These are phyloP conservation scores for Guadua angustifolia DNA, from an alignment of 176 grass and related monocot species.

Conservation along the genomic window DNA sequence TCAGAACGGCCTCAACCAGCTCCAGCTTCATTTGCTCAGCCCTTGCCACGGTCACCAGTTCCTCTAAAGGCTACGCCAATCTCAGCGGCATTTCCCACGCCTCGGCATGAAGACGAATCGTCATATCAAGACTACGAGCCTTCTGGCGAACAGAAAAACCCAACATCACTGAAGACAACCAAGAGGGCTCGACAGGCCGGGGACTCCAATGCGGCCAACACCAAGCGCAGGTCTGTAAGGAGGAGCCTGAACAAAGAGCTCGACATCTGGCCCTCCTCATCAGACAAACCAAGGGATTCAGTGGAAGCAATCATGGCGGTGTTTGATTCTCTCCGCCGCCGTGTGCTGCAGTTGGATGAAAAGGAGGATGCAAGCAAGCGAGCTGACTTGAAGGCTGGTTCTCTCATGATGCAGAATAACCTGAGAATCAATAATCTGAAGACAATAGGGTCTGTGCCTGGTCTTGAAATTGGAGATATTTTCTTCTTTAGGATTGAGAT, in stretches of 20 bases:
- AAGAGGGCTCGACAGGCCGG: constrained; percentile 12
- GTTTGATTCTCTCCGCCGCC: constrained; percentile 65
- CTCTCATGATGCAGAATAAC: constrained; percentile 56
- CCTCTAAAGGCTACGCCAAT: constrained; percentile 45
- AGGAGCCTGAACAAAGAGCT: constrained; percentile 50
- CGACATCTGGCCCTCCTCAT: constrained; percentile 21
- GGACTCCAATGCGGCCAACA: constrained; percentile 10
- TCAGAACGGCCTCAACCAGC: constrained; percentile 17
- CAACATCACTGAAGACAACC: not conserved
- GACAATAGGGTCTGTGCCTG: constrained; percentile 54
- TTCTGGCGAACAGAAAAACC: not conserved
- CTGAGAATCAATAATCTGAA: constrained; percentile 54
- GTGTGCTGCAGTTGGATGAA: constrained; percentile 57
- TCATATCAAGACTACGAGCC: constrained; percentile 34
- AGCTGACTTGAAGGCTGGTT: constrained; percentile 53
- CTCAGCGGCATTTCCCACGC: constrained; percentile 23
- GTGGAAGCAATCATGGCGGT: constrained; percentile 51
- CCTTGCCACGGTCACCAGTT: not conserved
- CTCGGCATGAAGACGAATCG: not conserved
- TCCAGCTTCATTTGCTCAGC: constrained; percentile 18
- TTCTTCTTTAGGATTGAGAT: constrained; percentile 76
- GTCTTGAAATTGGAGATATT: constrained; percentile 65
- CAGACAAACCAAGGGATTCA: constrained; percentile 36
- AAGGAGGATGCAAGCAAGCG: constrained; percentile 39
- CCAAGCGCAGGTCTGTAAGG: constrained; percentile 36